Evolutionary conservation across 345 rosid species (phyloP), one percentile per base, ranked within the genome.

Genomic region (Linum lewisii): DNA sequence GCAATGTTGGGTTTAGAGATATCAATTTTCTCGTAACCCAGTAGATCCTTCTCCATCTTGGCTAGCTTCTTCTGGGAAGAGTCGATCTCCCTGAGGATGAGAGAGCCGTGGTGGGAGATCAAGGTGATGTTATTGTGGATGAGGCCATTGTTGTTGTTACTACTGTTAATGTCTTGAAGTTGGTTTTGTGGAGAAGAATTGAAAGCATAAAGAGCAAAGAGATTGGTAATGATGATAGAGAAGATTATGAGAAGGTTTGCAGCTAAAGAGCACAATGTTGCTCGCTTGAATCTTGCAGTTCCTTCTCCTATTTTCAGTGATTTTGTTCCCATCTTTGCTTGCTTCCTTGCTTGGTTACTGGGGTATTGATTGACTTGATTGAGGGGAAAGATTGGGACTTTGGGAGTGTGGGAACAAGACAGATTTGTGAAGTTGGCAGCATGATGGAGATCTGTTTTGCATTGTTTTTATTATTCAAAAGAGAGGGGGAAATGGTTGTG

Each of bases 171-270:
- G 69, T 59, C 66, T 61, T 20, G 51, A 53, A 51, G 54, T 61
- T 26, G 62, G 69, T 65, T 58, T 69, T 72, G 65, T 16, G 89
- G 67, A 61, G 86, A 66, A 47, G 79, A 85, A 0, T 90, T 81
- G 86, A 93, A 93, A 72, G 95, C 97, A 59, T 90, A 87, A 25
- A 93, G 69, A 64, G 97, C 99, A 67, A 93, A 93, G 65, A 93
- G 82, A 65, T 93, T 93, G 21, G 99, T 93, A 24, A 90, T 77
- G 56, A 93, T 53, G 42, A 93, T 85, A 52, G 99, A 93, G 76
- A 90, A 77, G 61, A 89, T 86, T 97, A 93, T 93, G 22, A 93
- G 88, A 68, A 89, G 66, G 76, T 93, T 87, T 8, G 84, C 78
- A 20, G 88, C 90, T 29, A 95, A 90, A 5, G 99, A 89, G 62